Base-by-base conservation (phyloP, 495 filamentous ascomycete species). In the Pyrenopolyporus hunteri region DNA sequence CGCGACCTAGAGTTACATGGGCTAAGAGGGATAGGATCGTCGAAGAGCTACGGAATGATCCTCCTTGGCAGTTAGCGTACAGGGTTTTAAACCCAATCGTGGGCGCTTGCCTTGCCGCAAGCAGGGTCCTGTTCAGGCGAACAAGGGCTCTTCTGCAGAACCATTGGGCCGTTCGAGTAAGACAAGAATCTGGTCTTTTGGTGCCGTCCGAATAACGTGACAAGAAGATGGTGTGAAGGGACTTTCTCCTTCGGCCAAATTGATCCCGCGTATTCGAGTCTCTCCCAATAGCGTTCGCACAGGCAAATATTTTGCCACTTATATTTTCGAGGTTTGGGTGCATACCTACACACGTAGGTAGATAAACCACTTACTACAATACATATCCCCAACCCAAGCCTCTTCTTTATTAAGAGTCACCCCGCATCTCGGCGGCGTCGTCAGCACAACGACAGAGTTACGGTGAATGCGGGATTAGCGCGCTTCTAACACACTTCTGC, bases 131-230 rank as follows among this genome's bases (percentile, higher is more conserved):
- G 7, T 68, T 73, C 70, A 71, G 75, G 56, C 64, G 59, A 40
- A 23, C 74, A 74, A 51, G 76, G 74, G 59, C n/a, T 69, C 51
- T 69, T 64, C 54, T 20, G 11, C 43, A 44, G 23, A 37, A 55
- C 32, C 48, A 79, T 77, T 79, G 77, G 77, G 22, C 51, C 28
- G 55, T 14, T 36, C 37, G 4, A 47, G 46, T 63, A 60, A 73
- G 64, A 71, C 66, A 64, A 64, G 69, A 70, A 64, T 63, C 64
- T 60, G 59, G 42, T 35, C 65, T 47, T 51, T 63, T 72, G 67
- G 73, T 74, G 67, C 50, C 72, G 66, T 68, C 67, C 43, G 70
- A 70, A 72, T 73, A 78, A 74, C 73, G 73, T 74, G 73, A 75
- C 62, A 46, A 61, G 55, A 47, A 63, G 65, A 66, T 72, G 75